Conservation (phyloP, 805 yeast genomes). For the Cyberlindnera mycetangii region DNA sequence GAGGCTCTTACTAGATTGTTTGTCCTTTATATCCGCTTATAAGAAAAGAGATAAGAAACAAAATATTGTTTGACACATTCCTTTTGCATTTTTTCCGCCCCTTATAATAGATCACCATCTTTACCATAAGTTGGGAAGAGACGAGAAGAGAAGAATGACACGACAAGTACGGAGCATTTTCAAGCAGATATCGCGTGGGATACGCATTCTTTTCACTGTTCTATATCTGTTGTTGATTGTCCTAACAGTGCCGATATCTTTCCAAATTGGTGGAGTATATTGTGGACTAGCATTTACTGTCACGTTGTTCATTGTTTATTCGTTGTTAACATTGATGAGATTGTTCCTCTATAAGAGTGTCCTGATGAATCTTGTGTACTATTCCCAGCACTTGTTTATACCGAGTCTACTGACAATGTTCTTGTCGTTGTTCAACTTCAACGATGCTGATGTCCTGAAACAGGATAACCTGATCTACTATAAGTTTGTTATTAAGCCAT, state of each 20-base stretch:
- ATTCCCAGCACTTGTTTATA: slow-evolving; percentile 75
- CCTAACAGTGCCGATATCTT: slow-evolving; percentile 85
- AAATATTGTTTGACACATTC: background rate
- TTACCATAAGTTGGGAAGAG: no score
- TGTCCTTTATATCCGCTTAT: no score
- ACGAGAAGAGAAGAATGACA: no score
- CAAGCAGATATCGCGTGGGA: background rate
- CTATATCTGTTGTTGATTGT: slow-evolving; percentile 67
- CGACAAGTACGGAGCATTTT: no score
- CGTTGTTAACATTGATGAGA: slow-evolving; percentile 68
- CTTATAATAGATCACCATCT: background rate
- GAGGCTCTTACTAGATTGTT: no score
- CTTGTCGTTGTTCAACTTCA: slow-evolving; percentile 48
- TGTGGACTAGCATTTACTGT: slow-evolving; percentile 87
- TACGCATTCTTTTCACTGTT: slow-evolving; percentile 42
- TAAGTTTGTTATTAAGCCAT: slow-evolving; percentile 48
- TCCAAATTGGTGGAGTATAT: slow-evolving; percentile 86
- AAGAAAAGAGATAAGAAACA: no score
- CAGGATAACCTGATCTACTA: slow-evolving; percentile 26
- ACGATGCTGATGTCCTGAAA: slow-evolving; percentile 25
- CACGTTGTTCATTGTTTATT: slow-evolving; percentile 68
- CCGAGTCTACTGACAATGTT: slow-evolving; percentile 78
- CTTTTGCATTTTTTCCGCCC: background rate
- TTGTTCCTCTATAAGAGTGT: slow-evolving; percentile 39
- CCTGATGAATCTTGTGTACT: slow-evolving; percentile 50